Evolutionary conservation across 805 yeast genomes (phyloP).

Genomic region (Pichia pseudocactophila): DNA sequence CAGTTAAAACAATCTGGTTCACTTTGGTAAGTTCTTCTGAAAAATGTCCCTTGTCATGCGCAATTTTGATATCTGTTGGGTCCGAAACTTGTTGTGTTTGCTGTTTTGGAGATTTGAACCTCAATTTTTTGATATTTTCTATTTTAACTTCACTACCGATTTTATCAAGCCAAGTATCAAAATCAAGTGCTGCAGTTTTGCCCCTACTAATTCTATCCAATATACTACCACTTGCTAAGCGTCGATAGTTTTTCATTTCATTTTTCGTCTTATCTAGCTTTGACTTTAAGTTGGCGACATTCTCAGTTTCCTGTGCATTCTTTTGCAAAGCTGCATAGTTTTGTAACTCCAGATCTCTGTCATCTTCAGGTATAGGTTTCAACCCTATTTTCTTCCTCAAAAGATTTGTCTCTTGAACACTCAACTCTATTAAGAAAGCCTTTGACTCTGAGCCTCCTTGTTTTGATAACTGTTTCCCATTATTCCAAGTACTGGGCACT

Average conservation of each 20-base stretch:
- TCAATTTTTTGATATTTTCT: slow-evolving; percentile 4
- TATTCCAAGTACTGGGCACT: no score
- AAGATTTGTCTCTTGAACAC: slow-evolving; percentile 39
- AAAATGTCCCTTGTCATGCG: slow-evolving; percentile 39
- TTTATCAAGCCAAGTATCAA: slow-evolving; percentile 29
- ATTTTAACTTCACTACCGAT: slow-evolving; percentile 20
- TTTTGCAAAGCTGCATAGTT: slow-evolving; percentile 30
- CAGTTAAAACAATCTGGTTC: slow-evolving; percentile 43
- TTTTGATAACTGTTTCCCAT: no score
- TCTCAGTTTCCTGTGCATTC: slow-evolving; percentile 26
- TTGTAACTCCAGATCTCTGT: slow-evolving; percentile 25
- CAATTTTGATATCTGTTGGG: slow-evolving; percentile 30
- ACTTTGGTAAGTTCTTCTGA: slow-evolving; percentile 27
- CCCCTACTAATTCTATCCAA: slow-evolving; percentile 22
- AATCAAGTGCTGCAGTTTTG: slow-evolving; percentile 20
- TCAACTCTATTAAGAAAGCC: no score
- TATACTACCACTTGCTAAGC: slow-evolving; percentile 19
- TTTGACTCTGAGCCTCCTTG: no score
- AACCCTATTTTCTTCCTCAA: slow-evolving; percentile 36
- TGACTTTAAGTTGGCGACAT: slow-evolving; percentile 16
- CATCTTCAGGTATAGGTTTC: slow-evolving; percentile 35
- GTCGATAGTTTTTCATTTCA: slow-evolving; percentile 17
- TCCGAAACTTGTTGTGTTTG: slow-evolving; percentile 14
- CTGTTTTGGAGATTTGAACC: slow-evolving; percentile 7
- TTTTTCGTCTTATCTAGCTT: slow-evolving; percentile 12